Percentiles rank a stretch among this genome's conserved stretches.
These are phyloP conservation scores for Sarocladiaceae sp. DNA, from an alignment of 2,329 filamentous ascomycete genomes.

Conservation along the genomic window DNA sequence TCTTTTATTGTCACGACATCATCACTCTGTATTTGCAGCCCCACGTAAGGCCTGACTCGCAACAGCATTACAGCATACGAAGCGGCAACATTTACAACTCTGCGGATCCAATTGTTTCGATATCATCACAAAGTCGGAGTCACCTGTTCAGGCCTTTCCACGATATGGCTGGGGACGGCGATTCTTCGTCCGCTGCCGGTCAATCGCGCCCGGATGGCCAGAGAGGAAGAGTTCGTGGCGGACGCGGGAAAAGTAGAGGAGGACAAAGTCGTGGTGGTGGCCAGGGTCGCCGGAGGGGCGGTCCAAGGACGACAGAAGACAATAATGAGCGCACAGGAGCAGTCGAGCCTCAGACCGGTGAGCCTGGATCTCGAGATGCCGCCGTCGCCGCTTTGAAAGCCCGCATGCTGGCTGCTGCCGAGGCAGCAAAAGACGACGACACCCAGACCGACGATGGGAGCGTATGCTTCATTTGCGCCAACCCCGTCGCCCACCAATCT, in stretches of 20 bases:
- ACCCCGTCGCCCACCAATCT: slow-evolving; percentile 79
- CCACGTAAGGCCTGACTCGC: too few species aligned
- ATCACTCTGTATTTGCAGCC: neutral
- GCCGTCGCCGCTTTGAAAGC: slow-evolving; percentile 30
- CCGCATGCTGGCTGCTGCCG: slow-evolving; percentile 14
- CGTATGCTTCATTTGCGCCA: slow-evolving; percentile 97
- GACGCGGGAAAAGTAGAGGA: slow-evolving; percentile 33
- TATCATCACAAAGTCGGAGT: too few species aligned
- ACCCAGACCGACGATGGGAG: slow-evolving; percentile 63
- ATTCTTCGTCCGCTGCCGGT: neutral
- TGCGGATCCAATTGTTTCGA: too few species aligned
- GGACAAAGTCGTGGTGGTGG: neutral
- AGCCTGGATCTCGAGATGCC: slow-evolving; percentile 27
- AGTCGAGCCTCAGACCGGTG: slow-evolving; percentile 20
- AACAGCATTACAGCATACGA: neutral
- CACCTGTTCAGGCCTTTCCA: too few species aligned
- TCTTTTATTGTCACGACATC: neutral
- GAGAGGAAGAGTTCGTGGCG: slow-evolving; percentile 17
- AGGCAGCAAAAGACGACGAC: slow-evolving; percentile 24
- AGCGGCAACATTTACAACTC: neutral
- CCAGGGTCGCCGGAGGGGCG: neutral
- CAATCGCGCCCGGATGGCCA: neutral
- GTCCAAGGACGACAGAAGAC: neutral
- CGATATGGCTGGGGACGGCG: slow-evolving; percentile 5
- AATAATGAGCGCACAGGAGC: neutral